Evolutionary conservation across 2,329 filamentous ascomycete genomes (phyloP), one percentile per base, ranked within the genome.

Genomic region (Magnaporthiopsis rhizophila): DNA sequence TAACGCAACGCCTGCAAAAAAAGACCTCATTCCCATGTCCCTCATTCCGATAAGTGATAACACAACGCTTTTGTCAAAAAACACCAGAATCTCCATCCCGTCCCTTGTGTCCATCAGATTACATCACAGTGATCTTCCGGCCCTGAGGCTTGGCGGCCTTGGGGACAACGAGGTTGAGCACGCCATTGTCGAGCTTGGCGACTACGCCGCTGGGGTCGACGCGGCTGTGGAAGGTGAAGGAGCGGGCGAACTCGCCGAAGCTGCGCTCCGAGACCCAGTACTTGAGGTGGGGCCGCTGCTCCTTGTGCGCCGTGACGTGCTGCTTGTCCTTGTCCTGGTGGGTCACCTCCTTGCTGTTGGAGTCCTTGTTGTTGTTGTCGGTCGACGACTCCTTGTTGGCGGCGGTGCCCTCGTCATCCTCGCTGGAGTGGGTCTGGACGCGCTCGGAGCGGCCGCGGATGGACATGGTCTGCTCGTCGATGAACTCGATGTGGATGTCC

Each of bases 401-500:
- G 64, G 68, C 69, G 56, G 72, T 69, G 34, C 68, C 66, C 66
- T 70, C 68, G 66, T 84, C 87, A 62, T 89, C 89, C 0, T 84
- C 87, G 2, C 87, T 83, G 71, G 85, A 77, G 76, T 83, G 80
- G 28, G 80, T 75, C 66, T 76, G 75, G 66, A 74, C 73, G 69
- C 87, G 84, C 76, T 92, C 89, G 64, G 86, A 82, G 67, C 81
- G 85, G 71, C 91, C 91, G 65, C 84, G 85, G 73, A 94, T 81
- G 67, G 86, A 82, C 59, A 94, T 78, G 18, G 89, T 92, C 77
- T 90, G 87, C 57, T 83, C 80, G 73, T 93, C 90, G 66, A 85
- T 87, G 81, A 93, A 94, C 72, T 94, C 90, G 72, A 94, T 89
- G 73, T 83, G 80, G 71, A 94, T 80, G 71, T 92, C 81, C 69